phyloP scores from a whole-genome alignment of 1,284 basidiomycete genomes.

The Marasmius fiardii region DNA sequence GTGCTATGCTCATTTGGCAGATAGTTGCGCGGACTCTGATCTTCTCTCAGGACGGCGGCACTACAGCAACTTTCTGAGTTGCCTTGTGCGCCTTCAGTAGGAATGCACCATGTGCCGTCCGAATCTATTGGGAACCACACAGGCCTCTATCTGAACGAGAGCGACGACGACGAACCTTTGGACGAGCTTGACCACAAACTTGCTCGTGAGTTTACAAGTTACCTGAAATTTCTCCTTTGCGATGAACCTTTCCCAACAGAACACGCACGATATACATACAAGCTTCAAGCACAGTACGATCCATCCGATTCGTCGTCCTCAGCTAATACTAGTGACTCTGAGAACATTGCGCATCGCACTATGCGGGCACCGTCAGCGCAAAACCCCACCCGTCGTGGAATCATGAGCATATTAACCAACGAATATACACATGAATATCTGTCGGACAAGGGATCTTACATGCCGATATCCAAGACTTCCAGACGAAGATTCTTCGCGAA shows the following conservation, averaged over 20 bases:
- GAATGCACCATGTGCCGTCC: constrained; percentile 48
- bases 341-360: not conserved
- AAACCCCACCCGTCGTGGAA: not conserved
- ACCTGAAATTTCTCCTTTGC: not conserved
- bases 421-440: constrained; percentile 1
- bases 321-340: not conserved
- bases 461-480: not conserved
- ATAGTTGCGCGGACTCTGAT: not conserved
- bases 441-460: not conserved
- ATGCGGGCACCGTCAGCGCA: not conserved
- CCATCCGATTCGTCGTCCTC: not conserved
- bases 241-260: constrained; percentile 16
- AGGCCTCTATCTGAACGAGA: constrained; percentile 29
- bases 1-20: not conserved
- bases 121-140: constrained; percentile 65
- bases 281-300: constrained; percentile 9
- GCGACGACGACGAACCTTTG: constrained; percentile 39
- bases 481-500: not conserved
- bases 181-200: constrained; percentile 66
- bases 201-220: constrained; percentile 51
- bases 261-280: constrained; percentile 20
- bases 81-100: constrained; percentile 1
- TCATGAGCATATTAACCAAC: constrained; percentile 1
- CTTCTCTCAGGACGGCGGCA: not conserved
- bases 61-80: not conserved